Base-by-base conservation (phyloP, 2,329 filamentous ascomycete species). In the Aspergillus calidoustus region DNA sequence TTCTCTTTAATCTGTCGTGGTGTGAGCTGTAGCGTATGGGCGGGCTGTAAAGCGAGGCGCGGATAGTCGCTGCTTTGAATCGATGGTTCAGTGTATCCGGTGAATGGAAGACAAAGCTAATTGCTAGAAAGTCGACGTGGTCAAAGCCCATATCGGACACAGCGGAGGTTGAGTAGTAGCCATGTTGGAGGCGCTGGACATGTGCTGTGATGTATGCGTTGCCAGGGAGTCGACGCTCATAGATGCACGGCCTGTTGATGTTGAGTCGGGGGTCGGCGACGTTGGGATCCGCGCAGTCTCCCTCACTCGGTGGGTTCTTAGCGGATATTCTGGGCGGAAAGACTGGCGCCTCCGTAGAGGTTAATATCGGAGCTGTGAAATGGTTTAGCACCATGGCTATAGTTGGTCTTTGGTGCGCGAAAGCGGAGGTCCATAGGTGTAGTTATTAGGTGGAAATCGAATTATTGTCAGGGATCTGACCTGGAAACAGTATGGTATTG, bases 71-170 rank as follows among this genome's bases (percentile, higher is more conserved):
- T 31, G 78, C 78, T 63, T 80, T 80, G 72, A 84, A 83, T 13
- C 82, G 79, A 68, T 83, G 80, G 1, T 72, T 68, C 7, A 69
- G 61, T 2, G 76, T 79, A 51, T 80, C 71, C 4, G 77, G 72
- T 0, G 81, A 78, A 64, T 84, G 82, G 28, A 84, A 81, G n/a
- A 81, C 80, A 55, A 84, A 83, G 51, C 77, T 79, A 38, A 84
- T 71, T 0, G 79, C 82, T 4, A 82, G 75, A 56, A 84, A 83
- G 61, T 82, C 82, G 9, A 83, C 78, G 55, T 81, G 72, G 41
- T 80, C 70, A 8, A 79, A 74, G 17, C 74, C 69, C 4, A 70
- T 67, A 38, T 81, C 80, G 19, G 82, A 81, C 0, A 83, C 72
- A 5, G 75, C 74, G 1, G 70, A 64, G 54, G 75, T 81, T 23